phyloP scores from a whole-genome alignment of 352 stramenopile species.

The Vaucheria bursata region DNA sequence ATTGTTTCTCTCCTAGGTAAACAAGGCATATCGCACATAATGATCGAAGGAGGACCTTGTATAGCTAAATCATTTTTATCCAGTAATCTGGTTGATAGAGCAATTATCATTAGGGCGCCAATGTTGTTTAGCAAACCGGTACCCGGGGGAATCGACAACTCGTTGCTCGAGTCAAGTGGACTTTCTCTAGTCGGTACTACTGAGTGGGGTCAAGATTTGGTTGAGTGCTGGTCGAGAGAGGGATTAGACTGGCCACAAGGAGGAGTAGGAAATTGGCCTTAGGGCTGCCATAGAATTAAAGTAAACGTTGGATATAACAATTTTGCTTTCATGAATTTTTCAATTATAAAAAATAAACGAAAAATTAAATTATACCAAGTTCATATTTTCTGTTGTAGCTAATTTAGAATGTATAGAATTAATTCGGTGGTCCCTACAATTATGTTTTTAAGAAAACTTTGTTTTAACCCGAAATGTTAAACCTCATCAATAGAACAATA shows the following conservation, averaged over 20 bases:
- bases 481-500: too few relatives aligned
- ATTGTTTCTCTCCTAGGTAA: neutral
- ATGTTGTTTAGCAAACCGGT: conserved; percentile 24
- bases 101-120: conserved; percentile 29
- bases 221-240: conserved; percentile 32
- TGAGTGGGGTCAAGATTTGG: conserved; percentile 26
- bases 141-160: conserved; percentile 10
- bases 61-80: conserved; percentile 17
- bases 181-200: conserved; percentile 24
- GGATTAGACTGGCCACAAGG: conserved; percentile 24
- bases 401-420: too few relatives aligned
- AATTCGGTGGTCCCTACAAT: too few relatives aligned
- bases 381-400: too few relatives aligned
- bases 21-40: conserved; percentile 26
- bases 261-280: conserved; percentile 25
- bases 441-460: too few relatives aligned
- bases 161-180: conserved; percentile 8
- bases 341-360: too few relatives aligned
- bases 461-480: too few relatives aligned
- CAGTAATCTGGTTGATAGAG: conserved; percentile 28
- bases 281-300: neutral
- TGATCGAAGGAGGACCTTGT: conserved; percentile 38
- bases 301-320: too few relatives aligned
- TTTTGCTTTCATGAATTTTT: too few relatives aligned
- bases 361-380: too few relatives aligned